phyloP scores from a whole-genome alignment of 352 stramenopile species.

The Pseudoperonospora humuli region DNA sequence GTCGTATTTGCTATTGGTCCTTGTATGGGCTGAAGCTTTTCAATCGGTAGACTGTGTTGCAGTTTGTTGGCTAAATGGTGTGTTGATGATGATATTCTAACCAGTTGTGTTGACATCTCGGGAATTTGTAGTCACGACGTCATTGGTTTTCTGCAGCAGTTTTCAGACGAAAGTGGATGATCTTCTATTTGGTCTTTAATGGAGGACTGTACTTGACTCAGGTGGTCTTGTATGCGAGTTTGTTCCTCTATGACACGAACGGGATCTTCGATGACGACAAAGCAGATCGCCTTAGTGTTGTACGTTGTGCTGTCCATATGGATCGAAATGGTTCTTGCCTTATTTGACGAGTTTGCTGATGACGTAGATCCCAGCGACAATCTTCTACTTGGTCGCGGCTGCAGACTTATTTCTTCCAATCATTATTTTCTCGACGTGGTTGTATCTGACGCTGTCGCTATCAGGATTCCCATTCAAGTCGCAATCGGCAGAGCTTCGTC shows the following conservation, averaged over 20 bases:
- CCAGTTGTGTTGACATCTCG: neutral
- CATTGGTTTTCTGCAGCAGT: constrained; percentile 85
- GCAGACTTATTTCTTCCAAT: constrained; percentile 84
- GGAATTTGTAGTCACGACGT: constrained; percentile 50
- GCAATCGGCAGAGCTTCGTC: constrained; percentile 39
- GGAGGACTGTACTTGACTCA: constrained; percentile 82
- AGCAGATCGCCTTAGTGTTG: constrained; percentile 58
- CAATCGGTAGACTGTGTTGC: constrained; percentile 41
- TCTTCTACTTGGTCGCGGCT: constrained; percentile 76
- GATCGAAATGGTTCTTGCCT: neutral
- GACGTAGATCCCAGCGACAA: constrained; percentile 59
- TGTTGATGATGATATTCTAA: constrained; percentile 1
- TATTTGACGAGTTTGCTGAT: neutral
- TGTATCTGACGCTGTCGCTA: constrained; percentile 85
- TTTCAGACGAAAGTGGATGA: constrained; percentile 86
- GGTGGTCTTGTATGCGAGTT: constrained; percentile 81
- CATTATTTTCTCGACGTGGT: constrained; percentile 84
- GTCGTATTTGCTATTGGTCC: constrained; percentile 85
- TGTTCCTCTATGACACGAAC: constrained; percentile 82
- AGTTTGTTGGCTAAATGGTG: neutral
- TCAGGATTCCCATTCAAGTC: constrained; percentile 86
- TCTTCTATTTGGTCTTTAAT: constrained; percentile 91
- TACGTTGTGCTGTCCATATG: constrained; percentile 16
- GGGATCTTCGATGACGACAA: constrained; percentile 76
- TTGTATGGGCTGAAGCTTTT: constrained; percentile 88